Base-by-base conservation (phyloP, 306 rosid genomes). In the Vachellia collinsii region DNA sequence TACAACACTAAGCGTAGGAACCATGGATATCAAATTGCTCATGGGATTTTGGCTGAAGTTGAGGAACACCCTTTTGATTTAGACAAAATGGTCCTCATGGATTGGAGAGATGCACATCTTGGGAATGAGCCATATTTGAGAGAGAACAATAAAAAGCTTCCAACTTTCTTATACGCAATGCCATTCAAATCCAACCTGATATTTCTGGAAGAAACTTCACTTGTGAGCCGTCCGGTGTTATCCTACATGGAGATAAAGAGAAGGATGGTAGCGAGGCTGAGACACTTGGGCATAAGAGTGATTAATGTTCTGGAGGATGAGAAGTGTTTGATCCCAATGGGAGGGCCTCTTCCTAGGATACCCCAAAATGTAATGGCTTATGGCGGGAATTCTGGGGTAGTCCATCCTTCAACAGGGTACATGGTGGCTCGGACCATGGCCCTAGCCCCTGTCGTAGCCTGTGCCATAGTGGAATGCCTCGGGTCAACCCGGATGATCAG, bases 251-350 rank as follows among this genome's bases (percentile, higher is more conserved):
- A 86, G 48, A 80, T 91, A 8, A 92, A 91, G 87, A 83, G 63
- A 53, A 85, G 97, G 80, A 92, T 94, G 98, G 94, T 82, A 63
- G 98, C 97, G 0, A 90, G 98, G 85, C 47, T 92, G 48, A 90
- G 97, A 59, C 93, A 94, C 74, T 81, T 92, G 58, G 98, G 97
- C 7, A 90, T 94, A 23, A 77, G 82, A 82, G 98, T 94, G 83
- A 88, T 77, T 44, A 86, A 88, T 54, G 41, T 94, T 2, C 20
- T 91, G 51, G 97, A 94, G 78, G 90, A 86, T 70, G 98, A 94
- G 86, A 94, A 92, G 87, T 94, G 98, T 50, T 81, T 91, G 91
- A 91, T 94, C 53, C 97, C 98, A 79, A 94, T 94, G 98, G 97
- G 97, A 44, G 98, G 98, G 19, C 88, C 94, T 71, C 92, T 94